phyloP scores from a whole-genome alignment of 805 yeast species.

The Barnettozyma salicaria region DNA sequence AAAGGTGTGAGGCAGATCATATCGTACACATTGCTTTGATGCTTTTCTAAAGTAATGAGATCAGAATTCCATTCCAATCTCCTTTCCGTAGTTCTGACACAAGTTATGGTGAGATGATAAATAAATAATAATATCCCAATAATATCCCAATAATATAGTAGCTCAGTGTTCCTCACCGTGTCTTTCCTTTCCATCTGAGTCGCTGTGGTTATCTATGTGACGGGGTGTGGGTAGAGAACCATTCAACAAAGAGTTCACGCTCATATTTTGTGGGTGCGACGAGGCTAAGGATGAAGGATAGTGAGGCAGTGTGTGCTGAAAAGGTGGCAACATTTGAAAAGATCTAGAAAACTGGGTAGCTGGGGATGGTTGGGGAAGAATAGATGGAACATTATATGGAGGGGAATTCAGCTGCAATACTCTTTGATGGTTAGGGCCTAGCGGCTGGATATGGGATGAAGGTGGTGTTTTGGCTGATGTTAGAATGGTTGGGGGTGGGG shows the following conservation, averaged over 20 bases:
- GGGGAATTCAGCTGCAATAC: constrained; percentile 4
- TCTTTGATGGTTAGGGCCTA: constrained; percentile 5
- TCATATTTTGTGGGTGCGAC: constrained; percentile 12
- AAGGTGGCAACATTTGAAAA: constrained; percentile 10
- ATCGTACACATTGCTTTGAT: too few species aligned
- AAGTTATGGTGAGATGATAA: too few species aligned
- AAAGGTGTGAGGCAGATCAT: too few species aligned
- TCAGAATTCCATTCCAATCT: too few species aligned
- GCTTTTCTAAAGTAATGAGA: too few species aligned
- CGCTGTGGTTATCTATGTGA: too few species aligned
- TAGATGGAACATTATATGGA: constrained; percentile 2
- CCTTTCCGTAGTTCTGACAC: too few species aligned
- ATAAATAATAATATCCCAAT: too few species aligned
- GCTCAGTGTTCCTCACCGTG: too few species aligned
- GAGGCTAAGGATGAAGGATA: neutral
- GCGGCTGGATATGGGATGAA: neutral
- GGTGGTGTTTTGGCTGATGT: constrained; percentile 4
- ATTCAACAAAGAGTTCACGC: constrained; percentile 19
- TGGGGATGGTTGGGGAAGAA: constrained; percentile 10
- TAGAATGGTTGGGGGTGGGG: neutral
- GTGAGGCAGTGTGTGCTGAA: constrained; percentile 10
- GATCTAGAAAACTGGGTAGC: constrained; percentile 10
- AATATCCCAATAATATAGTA: too few species aligned
- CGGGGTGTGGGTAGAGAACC: too few species aligned
- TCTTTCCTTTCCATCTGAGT: too few species aligned